phyloP scores from a whole-genome alignment of 148 eudicot species.

The Vaccinium macrocarpon region DNA sequence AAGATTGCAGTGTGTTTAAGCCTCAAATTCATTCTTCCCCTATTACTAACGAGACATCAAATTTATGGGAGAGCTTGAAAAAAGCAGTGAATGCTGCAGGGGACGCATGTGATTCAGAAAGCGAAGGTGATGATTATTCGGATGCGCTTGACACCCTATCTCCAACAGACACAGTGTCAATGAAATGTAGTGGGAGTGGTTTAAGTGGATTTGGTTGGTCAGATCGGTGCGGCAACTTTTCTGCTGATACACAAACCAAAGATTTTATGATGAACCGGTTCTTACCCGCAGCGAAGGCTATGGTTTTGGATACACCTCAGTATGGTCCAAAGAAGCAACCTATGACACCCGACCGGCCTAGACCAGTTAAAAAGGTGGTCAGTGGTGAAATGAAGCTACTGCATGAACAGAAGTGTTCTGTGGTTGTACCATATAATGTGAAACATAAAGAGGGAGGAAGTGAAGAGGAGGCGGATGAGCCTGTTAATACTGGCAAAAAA shows the following conservation, averaged over 20 bases:
- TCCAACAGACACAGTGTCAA: constrained; percentile 45
- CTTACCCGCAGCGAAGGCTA: constrained; percentile 91
- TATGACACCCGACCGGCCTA: constrained; percentile 34
- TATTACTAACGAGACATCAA: constrained; percentile 22
- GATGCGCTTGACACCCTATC: constrained; percentile 66
- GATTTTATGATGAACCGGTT: constrained; percentile 94
- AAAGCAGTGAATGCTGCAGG: constrained; percentile 21
- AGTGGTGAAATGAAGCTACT: constrained; percentile 42
- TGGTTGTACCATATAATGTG: constrained; percentile 33
- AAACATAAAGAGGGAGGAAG: constrained; percentile 46
- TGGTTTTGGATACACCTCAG: constrained; percentile 70
- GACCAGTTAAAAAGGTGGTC: constrained; percentile 33
- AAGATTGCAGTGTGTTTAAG: constrained; percentile 15
- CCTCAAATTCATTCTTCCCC: constrained; percentile 18
- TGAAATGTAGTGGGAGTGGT: constrained; percentile 62
- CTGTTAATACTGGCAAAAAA: constrained; percentile 31
- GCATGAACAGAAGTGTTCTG: constrained; percentile 30
- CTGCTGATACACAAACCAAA: constrained; percentile 47
- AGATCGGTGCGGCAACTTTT: constrained; percentile 28
- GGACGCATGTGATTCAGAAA: constrained; percentile 16
- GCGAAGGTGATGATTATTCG: constrained; percentile 44
- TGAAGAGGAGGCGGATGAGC: constrained; percentile 47
- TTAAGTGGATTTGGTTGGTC: constrained; percentile 47
- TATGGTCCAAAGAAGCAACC: constrained; percentile 54
- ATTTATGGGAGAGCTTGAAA: constrained; percentile 26